Evolutionary conservation across 2,329 filamentous ascomycete species (phyloP).

Genomic region (Exophiala spinifera): DNA sequence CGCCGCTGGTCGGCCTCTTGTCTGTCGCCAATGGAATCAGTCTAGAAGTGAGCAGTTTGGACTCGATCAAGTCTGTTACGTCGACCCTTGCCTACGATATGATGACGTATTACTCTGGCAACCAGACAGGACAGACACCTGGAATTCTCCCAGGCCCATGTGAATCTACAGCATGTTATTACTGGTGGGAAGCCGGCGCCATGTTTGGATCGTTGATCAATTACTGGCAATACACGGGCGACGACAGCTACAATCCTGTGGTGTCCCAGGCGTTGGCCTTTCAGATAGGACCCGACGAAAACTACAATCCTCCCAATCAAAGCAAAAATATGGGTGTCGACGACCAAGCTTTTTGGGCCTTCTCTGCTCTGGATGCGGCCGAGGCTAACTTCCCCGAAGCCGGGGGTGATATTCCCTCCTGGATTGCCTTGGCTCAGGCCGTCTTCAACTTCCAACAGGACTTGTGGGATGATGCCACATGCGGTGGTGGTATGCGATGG

Average conservation of each 20-base stretch:
- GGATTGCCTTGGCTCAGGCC: conserved; percentile 69
- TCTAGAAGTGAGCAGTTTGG: conserved; percentile 27
- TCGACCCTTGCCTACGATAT: conserved; percentile 35
- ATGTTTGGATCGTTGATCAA: conserved; percentile 40
- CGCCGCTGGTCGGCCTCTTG: conserved; percentile 26
- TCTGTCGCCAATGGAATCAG: conserved; percentile 15
- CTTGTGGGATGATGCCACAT: conserved; percentile 64
- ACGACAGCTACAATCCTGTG: conserved; percentile 40
- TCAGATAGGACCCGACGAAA: conserved; percentile 38
- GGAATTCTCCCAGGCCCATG: conserved; percentile 35
- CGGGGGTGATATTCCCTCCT: conserved; percentile 54
- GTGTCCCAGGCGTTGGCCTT: conserved; percentile 39
- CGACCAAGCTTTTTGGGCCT: conserved; percentile 37
- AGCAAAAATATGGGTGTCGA: conserved; percentile 38
- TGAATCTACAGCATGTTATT: conserved; percentile 30
- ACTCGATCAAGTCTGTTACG: conserved; percentile 35
- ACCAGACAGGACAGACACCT: conserved; percentile 32
- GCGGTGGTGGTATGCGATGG: conserved; percentile 74
- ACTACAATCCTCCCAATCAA: conserved; percentile 44
- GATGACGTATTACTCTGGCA: conserved; percentile 36
- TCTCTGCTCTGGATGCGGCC: conserved; percentile 38
- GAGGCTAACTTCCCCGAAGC: conserved; percentile 39
- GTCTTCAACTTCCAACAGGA: conserved; percentile 72
- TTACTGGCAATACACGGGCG: conserved; percentile 44
- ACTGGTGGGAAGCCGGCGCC: conserved; percentile 40